Evolutionary conservation across 2,329 filamentous ascomycete genomes (phyloP), one percentile per base, ranked within the genome.

Genomic region (Colletotrichum navitas): DNA sequence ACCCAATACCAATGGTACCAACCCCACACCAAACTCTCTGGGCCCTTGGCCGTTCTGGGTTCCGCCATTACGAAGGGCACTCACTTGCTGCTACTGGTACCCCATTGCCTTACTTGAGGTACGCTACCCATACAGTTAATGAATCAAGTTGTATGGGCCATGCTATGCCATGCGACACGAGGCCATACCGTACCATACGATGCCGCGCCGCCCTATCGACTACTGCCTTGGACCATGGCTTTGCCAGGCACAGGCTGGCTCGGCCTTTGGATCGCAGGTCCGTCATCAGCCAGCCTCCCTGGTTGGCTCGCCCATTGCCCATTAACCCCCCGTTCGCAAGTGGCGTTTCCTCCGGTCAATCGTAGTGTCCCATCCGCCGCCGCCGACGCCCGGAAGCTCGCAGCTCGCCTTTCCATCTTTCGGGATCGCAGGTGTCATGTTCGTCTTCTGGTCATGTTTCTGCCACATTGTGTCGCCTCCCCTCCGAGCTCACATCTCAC

Each of bases 1-100:
- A 45, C 56, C 55, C 39, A 29, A 29, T 29, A 29, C 29, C 29
- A 29, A 4, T 4, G 29, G 36, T 47, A 49, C 55, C 55, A 56
- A 67, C 63, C 49, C 68, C 68, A 71, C 63, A 34, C 49, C 41
- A 67, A 63, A 71, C 63, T 67, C 41, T 67, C 41, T 71, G 63
- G 63, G 68, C 49, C 51, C 34, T 62, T 36, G 32, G 24, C 29
- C 34, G 34, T 51, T 62, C 52, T 62, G 45, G 32, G n/a, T 36
- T 36, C 14, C 41, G n/a, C 45, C 34, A 36, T 52, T 36, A 41
- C n/a, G n/a, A 51, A 34, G 24, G 26, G 5, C 39, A 41, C 39
- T 16, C 12, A 45, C 58, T 24, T 60, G 14, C 26, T 34, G 39
- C 58, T 60, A 43, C 43, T 47, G 18, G 32, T 52, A 52, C 52